phyloP scores from a whole-genome alignment of 257 asterid species.

The Solanum pennellii region DNA sequence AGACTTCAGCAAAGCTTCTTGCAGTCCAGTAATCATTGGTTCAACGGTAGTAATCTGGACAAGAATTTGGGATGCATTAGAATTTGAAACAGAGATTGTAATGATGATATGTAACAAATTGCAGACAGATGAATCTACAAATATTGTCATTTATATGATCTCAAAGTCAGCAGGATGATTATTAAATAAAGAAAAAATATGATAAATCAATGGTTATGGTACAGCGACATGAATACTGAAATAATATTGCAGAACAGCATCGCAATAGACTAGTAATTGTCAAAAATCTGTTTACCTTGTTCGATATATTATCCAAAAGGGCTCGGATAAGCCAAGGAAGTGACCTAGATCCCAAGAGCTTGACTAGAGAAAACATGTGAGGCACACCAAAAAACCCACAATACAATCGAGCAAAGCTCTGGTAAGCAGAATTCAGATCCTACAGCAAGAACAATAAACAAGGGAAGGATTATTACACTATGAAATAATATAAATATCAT shows the following conservation, averaged over 20 bases:
- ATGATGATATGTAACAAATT: not conserved
- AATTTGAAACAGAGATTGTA: not conserved
- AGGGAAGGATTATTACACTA: not conserved
- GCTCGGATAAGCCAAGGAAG: constrained; percentile 99
- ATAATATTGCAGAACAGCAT: not conserved
- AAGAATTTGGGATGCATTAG: constrained; percentile 3
- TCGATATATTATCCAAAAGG: constrained; percentile 77
- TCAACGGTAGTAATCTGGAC: constrained; percentile 75
- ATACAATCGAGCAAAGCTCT: constrained; percentile 85
- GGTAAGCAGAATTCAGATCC: constrained; percentile 95
- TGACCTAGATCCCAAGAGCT: constrained; percentile 88
- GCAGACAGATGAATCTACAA: not conserved
- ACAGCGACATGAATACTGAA: not conserved
- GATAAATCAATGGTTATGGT: not conserved
- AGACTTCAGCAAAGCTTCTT: constrained; percentile 90
- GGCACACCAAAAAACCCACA: constrained; percentile 92
- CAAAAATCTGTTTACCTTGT: constrained; percentile 46
- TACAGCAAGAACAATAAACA: constrained; percentile 15
- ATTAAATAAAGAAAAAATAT: not conserved
- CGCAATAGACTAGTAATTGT: not conserved
- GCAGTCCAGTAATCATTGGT: constrained; percentile 78
- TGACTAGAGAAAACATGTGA: constrained; percentile 81
- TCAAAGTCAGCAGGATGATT: not conserved
- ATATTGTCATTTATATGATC: not conserved
- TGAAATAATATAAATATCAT: not conserved